Evolutionary conservation across 768 basidiomycete genomes (phyloP).

Genomic region (Termitomyces sp.): DNA sequence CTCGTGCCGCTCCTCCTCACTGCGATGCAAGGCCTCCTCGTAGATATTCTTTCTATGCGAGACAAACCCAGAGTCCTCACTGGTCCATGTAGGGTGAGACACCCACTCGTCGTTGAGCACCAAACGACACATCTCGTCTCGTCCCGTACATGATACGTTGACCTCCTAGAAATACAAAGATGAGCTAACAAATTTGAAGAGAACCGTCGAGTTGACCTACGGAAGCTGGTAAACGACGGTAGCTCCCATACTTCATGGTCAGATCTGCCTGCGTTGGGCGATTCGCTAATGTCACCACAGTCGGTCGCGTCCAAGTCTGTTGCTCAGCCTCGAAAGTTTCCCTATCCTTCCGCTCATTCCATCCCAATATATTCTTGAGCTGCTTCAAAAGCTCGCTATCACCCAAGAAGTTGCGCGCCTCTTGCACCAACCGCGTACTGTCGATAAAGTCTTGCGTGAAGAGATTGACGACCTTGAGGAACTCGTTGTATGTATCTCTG

Average conservation of each 20-base stretch:
- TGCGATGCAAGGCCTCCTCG: constrained; percentile 94
- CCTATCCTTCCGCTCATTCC: constrained; percentile 72
- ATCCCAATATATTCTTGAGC: constrained; percentile 85
- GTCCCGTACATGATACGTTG: constrained; percentile 87
- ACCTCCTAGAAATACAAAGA: constrained; percentile 57
- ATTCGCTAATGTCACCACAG: constrained; percentile 37
- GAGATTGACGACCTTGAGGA: constrained; percentile 91
- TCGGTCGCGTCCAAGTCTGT: constrained; percentile 52
- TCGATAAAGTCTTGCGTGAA: constrained; percentile 96
- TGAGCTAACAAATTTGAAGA: neutral
- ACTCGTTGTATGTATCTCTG: constrained; percentile 86
- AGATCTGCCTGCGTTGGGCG: constrained; percentile 64
- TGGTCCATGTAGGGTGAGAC: constrained; percentile 93
- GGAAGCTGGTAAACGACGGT: constrained; percentile 75
- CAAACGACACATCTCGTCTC: constrained; percentile 94
- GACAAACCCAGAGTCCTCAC: constrained; percentile 90
- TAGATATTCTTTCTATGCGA: constrained; percentile 93
- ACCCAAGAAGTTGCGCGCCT: constrained; percentile 72
- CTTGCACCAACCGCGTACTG: constrained; percentile 75
- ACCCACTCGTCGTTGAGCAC: constrained; percentile 99
- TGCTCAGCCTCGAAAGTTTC: constrained; percentile 49
- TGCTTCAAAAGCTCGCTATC: constrained; percentile 78
- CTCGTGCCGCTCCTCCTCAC: constrained; percentile 97
- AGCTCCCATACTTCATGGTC: constrained; percentile 81
- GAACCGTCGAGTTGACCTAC: constrained; percentile 47